phyloP scores from a whole-genome alignment of 192 early-diverging fungal genomes.

The Diversispora eburnea region DNA sequence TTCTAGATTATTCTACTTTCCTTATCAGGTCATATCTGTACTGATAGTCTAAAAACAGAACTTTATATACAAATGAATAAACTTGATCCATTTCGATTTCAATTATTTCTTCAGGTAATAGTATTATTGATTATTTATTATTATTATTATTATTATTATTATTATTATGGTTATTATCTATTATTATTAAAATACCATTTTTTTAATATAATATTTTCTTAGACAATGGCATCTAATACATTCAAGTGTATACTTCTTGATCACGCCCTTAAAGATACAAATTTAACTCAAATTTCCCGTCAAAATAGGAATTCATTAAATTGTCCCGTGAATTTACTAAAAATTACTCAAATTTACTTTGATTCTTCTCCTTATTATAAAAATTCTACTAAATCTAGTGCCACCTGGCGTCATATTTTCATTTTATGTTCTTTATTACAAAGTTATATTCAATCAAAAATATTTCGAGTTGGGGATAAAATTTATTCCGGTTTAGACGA shows the following conservation, averaged over 20 bases:
- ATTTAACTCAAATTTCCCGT: neutral
- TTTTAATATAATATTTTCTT: neutral
- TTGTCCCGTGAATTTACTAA: neutral
- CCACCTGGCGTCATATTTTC: slow-evolving; percentile 19
- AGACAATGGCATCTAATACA: slow-evolving; percentile 14
- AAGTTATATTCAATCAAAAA: slow-evolving; percentile 19
- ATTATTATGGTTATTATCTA: neutral
- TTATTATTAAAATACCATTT: neutral
- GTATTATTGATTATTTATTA: neutral
- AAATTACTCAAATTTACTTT: slow-evolving; percentile 17
- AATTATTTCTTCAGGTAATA: slow-evolving; percentile 15
- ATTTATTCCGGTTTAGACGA: slow-evolving; percentile 9
- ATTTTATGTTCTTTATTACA: slow-evolving; percentile 9
- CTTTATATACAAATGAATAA: slow-evolving; percentile 7
- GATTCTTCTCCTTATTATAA: neutral
- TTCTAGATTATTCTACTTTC: slow-evolving; percentile 27
- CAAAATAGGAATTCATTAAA: neutral
- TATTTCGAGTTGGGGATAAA: neutral
- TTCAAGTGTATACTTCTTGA: slow-evolving; percentile 15
- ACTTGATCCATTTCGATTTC: neutral
- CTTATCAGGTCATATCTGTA: slow-evolving; percentile 17
- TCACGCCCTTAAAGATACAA: slow-evolving; percentile 1
- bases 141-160: neutral
- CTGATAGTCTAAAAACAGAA: slow-evolving; percentile 1
- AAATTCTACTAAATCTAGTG: neutral